Conservation (phyloP, 2,329 filamentous ascomycete genomes). For the Ophiostoma pallidulum region DNA sequence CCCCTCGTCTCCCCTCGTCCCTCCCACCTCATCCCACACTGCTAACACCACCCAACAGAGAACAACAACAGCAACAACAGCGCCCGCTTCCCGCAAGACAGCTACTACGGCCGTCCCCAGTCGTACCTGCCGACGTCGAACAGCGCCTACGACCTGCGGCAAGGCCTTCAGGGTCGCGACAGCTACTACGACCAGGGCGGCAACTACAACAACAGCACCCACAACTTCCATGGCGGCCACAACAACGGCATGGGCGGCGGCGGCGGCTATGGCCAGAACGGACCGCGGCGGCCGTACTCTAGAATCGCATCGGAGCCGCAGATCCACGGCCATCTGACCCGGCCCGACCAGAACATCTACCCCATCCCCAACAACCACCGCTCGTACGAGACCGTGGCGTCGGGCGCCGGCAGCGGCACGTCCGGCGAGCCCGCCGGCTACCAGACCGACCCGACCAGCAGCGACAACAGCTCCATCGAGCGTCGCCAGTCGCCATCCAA, state of each 20-base stretch:
- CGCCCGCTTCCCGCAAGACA: conserved; percentile 41
- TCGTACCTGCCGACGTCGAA: conserved; percentile 23
- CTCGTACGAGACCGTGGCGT: conserved; percentile 80
- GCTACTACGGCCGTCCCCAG: conserved; percentile 40
- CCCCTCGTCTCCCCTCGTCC: no score
- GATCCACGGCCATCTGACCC: conserved; percentile 28
- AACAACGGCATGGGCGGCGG: conserved; percentile 22
- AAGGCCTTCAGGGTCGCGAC: conserved; percentile 26
- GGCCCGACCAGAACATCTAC: conserved; percentile 36
- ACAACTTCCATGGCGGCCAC: conserved; percentile 28
- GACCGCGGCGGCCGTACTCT: conserved; percentile 26
- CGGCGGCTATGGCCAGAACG: conserved; percentile 23
- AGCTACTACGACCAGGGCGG: conserved; percentile 35
- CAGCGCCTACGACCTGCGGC: conserved; percentile 31
- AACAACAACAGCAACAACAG: conserved; percentile 23
- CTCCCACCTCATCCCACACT: no score
- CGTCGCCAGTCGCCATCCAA: conserved; percentile 29
- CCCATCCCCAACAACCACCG: conserved; percentile 57
- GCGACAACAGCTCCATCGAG: conserved; percentile 86
- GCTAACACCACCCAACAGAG: conserved; percentile 14
- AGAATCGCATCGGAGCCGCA: conserved; percentile 40
- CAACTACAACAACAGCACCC: conserved; percentile 31
- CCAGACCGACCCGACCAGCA: conserved; percentile 76
- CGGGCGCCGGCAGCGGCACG: conserved; percentile 62
- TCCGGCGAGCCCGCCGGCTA: conserved; percentile 67